Evolutionary conservation across 2,329 filamentous ascomycete genomes (phyloP), one percentile per base, ranked within the genome.

Genomic region (Aspergillus terreus): DNA sequence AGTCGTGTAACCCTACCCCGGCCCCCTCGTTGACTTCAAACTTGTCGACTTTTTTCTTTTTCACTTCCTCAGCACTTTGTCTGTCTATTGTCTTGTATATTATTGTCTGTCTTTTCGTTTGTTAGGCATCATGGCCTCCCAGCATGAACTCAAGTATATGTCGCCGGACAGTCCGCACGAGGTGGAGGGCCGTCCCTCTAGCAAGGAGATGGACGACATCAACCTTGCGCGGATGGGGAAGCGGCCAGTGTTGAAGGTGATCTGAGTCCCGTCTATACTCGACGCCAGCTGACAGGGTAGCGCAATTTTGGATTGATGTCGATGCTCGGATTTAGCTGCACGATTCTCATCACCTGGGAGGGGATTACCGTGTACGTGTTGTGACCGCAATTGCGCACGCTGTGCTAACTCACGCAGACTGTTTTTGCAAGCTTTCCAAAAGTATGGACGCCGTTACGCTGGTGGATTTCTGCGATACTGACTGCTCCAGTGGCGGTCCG

Each of bases 181-280:
- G 49, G 38, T 63, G 12, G 47, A 50, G 12, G 52, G 44, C 4
- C 40, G 30, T n/a, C 38, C 48, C 9, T 52, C 59, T 10, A 59
- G 47, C 17, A 63, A 58, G 21, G 56, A 60, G 17, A 51, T 61
- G 25, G 76, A 78, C 59, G 67, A 71, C 25, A 62, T 61, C 25
- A 72, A 80, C 51, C 76, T 80, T 73, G 67, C 67, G 30, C 73
- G 77, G 15, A 69, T 80, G 71, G 78, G 78, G 36, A 80, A 79
- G 63, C 66, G 69, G 17, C 77, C 79, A 50, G 74, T 79, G 44
- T 68, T 80, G 53, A 71, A 74, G 54, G 75, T 64, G 33, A 49
- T 10, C n/a, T 42, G 14, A 1, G 9, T 10, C 53, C 11, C 9
- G 6, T 2, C 33, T 35, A 12, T 9, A 9, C 3, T 35, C 32